Evolutionary conservation across 192 early-diverging fungal species (phyloP).

Genomic region (Pecoramyces ruminantium): DNA sequence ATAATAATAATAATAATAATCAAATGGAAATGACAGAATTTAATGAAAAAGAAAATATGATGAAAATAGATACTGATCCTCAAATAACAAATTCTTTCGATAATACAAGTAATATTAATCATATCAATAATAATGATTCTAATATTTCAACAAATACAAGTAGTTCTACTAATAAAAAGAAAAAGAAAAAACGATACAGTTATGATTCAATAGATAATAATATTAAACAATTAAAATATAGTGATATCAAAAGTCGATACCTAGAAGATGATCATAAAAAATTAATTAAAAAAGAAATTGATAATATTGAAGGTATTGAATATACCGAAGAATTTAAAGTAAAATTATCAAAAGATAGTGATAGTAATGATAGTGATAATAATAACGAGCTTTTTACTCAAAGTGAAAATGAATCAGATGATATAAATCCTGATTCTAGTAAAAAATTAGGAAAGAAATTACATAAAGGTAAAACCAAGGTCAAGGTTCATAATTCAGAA

Average conservation of each 20-base stretch:
- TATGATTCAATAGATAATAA: not conserved
- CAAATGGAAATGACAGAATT: too few species aligned
- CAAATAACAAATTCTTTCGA: not conserved
- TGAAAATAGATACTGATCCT: not conserved
- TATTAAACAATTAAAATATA: not conserved
- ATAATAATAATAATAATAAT: too few species aligned
- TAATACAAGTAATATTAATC: not conserved
- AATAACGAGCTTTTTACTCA: not conserved
- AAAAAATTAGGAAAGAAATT: conserved; percentile 3
- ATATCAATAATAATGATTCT: too few species aligned
- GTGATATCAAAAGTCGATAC: too few species aligned
- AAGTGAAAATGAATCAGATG: conserved; percentile 7
- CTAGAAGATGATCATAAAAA: not conserved
- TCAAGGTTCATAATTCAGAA: too few species aligned
- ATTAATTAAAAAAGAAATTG: not conserved
- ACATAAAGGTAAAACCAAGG: not conserved
- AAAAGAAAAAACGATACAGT: not conserved
- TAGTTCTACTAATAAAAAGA: not conserved
- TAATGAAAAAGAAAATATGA: too few species aligned
- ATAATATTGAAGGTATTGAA: not conserved
- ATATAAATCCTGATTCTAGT: not conserved
- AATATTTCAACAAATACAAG: not conserved
- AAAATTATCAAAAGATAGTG: not conserved
- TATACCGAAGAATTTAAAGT: not conserved
- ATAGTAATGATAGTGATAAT: not conserved